Evolutionary conservation across 306 rosid species (phyloP).

Genomic region (Calophaca sinica): DNA sequence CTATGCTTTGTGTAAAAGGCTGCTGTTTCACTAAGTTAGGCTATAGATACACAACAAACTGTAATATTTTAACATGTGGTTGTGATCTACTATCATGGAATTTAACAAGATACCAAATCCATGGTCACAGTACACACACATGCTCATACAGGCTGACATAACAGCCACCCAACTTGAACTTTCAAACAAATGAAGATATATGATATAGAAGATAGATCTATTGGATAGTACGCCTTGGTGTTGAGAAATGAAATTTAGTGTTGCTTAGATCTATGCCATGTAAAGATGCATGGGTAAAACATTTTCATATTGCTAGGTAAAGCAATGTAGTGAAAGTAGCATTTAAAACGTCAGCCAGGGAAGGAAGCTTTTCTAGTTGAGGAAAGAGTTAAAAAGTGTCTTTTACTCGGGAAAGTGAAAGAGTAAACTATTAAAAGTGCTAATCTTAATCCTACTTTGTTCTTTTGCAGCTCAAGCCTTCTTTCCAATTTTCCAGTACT

Average conservation of each 20-base stretch:
- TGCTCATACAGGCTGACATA: conserved; percentile 7
- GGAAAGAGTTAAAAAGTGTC: background rate
- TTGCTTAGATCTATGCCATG: conserved; percentile 23
- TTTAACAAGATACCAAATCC: background rate
- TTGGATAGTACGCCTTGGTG: conserved; percentile 17
- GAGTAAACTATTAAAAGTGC: conserved; percentile 1
- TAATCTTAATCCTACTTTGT: conserved; percentile 19
- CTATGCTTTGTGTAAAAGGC: conserved; percentile 1
- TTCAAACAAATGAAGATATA: background rate
- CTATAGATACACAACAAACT: conserved; percentile 13
- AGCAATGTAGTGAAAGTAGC: conserved; percentile 29
- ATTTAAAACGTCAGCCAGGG: conserved; percentile 31
- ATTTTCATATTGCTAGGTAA: conserved; percentile 15
- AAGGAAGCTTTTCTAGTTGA: conserved; percentile 6
- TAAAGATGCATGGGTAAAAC: conserved; percentile 16
- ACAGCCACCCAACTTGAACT: conserved; percentile 4
- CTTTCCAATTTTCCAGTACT: conserved; percentile 64
- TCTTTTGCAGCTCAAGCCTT: conserved; percentile 58
- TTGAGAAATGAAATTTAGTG: conserved; percentile 12
- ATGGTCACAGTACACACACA: background rate
- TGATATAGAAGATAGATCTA: conserved; percentile 11
- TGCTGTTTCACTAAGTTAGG: background rate
- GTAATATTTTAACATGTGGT: conserved; percentile 7
- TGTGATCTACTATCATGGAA: conserved; percentile 17
- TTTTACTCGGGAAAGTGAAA: background rate